These are phyloP conservation scores for Camelina laxa DNA, from an alignment of 345 rosid genomes.

Conservation along the genomic window DNA sequence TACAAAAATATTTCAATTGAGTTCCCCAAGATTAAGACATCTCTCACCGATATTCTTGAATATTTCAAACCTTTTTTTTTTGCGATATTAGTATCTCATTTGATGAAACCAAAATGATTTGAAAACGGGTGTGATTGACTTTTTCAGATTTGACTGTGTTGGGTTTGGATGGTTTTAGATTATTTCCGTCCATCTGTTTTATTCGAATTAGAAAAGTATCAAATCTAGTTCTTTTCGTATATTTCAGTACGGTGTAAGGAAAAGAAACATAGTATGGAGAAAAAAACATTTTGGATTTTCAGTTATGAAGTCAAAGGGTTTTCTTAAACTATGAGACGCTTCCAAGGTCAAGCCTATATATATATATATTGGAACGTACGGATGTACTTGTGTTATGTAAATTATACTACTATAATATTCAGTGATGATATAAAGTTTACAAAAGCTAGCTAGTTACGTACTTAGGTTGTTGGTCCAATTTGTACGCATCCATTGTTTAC, in stretches of 20 bases:
- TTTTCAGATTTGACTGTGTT: neutral
- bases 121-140: neutral
- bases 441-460: too few species aligned
- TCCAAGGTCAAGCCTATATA: constrained; percentile 7
- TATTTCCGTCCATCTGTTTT: neutral
- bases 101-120: constrained; percentile 8
- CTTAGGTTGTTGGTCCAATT: constrained; percentile 23
- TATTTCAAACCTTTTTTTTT: neutral
- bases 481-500: constrained; percentile 18
- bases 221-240: neutral
- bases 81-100: neutral
- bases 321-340: constrained; percentile 5
- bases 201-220: too few species aligned
- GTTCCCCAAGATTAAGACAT: constrained; percentile 27
- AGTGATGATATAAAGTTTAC: neutral
- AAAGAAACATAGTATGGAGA: neutral
- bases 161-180: neutral
- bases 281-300: neutral
- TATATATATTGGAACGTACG: constrained; percentile 32
- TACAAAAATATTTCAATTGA: neutral
- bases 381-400: constrained; percentile 34
- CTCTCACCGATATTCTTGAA: constrained; percentile 10
- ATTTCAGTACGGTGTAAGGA: neutral
- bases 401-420: neutral
- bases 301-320: constrained; percentile 1